Evolutionary conservation across 495 filamentous ascomycete genomes (phyloP), one percentile per base, ranked within the genome.

Genomic region (Rostrohypoxylon terebratum): DNA sequence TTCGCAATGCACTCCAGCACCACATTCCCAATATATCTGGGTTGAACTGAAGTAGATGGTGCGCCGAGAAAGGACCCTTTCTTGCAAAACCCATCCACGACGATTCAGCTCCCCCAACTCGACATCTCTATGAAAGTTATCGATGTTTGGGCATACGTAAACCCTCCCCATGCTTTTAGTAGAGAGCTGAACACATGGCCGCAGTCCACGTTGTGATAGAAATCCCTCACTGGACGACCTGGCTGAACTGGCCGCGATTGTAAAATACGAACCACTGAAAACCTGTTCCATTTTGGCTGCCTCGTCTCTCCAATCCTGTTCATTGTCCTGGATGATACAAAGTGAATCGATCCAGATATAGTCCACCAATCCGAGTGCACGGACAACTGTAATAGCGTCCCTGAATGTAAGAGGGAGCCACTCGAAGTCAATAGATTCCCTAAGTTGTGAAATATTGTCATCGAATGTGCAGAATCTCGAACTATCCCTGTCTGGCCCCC

Each of bases 21-120:
- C 81, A 62, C 83, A 85, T 47, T 84, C 82, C 77, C 74, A 83
- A 45, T 83, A 84, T 3, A 75, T 72, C 53, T 84, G 80, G 7
- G 51, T 77, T 6, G 71, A 74, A 0, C 79, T 80, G 63, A 84
- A 85, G 68, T 78, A 76, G n/a, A 85, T 81, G 1, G 81, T 81
- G 31, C 83, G 40, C 16, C 78, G 74, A 3, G 83, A 78, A 20
- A 85, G 51, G 0, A 74, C 81, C 6, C 78, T 54, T 68, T 85
- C 83, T 45, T 84, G 82, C 36, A 84, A 48, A 0, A 84, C 79
- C 83, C 83, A 85, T 0, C 77, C 83, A 6, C 83, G 53, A 28
- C 68, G 63, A 53, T 78, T 82, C 0, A 84, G 75, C 0, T 55
- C 60, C 8, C 69, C 73, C 36, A 80, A 28, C 4, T 76, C 42